Conservation (phyloP, 257 asterid species). For the Solanum bulbocastanum region DNA sequence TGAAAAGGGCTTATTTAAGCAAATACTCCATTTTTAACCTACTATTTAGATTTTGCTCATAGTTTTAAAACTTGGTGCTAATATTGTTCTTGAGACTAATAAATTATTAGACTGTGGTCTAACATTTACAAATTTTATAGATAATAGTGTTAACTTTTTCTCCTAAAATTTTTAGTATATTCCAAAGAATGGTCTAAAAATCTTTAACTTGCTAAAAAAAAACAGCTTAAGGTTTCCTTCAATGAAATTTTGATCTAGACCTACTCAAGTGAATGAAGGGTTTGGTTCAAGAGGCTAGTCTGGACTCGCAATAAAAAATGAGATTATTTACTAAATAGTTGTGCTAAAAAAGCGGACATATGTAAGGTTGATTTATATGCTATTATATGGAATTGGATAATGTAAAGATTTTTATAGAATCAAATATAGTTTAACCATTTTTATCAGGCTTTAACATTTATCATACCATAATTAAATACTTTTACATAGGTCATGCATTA, state of each 20-base stretch:
- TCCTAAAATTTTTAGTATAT: background rate
- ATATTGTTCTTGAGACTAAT: background rate
- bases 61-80: background rate
- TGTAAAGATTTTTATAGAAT: background rate
- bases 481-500: background rate
- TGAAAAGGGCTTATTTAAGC: background rate
- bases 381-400: no score
- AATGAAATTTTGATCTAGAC: fast-evolving
- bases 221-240: fast-evolving
- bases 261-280: background rate
- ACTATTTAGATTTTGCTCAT: background rate
- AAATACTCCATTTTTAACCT: background rate
- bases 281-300: background rate
- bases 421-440: background rate
- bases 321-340: background rate
- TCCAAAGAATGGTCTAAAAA: background rate
- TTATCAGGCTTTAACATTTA: background rate
- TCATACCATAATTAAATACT: background rate
- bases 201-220: fast-evolving
- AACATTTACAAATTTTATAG: background rate
- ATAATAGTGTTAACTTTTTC: fast-evolving
- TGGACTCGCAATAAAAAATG: background rate
- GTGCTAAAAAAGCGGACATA: background rate
- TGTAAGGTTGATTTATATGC: background rate
- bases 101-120: background rate